phyloP scores from a whole-genome alignment of 1,139 yeast genomes.

The Komagataea norvegica region DNA sequence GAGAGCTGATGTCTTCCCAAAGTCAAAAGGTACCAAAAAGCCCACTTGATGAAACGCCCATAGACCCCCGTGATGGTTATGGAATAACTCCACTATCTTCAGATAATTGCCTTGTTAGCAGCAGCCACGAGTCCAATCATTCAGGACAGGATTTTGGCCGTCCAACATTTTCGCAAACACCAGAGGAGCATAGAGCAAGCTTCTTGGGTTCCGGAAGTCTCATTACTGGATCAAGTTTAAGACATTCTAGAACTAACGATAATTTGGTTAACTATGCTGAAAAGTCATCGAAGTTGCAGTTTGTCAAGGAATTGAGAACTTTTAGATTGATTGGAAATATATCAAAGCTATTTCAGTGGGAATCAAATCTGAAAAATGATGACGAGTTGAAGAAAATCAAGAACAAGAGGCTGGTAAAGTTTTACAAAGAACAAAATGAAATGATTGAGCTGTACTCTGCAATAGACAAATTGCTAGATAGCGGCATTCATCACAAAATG shows the following conservation, averaged over 20 bases:
- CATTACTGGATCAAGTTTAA: constrained; percentile 17
- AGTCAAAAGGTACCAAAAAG: too few species aligned
- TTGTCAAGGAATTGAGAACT: constrained; percentile 21
- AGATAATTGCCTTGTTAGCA: too few species aligned
- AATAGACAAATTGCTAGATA: constrained; percentile 63
- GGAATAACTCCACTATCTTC: too few species aligned
- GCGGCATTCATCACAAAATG: constrained; percentile 66
- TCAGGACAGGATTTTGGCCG: too few species aligned
- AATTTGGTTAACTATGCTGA: constrained; percentile 16
- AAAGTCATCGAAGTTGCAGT: constrained; percentile 15
- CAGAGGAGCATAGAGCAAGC: constrained; percentile 16
- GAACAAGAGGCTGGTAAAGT: constrained; percentile 29
- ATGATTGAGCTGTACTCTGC: constrained; percentile 53
- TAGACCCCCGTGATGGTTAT: too few species aligned
- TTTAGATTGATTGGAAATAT: constrained; percentile 21
- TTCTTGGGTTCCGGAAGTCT: constrained; percentile 14
- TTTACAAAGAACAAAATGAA: constrained; percentile 52
- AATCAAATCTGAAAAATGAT: constrained; percentile 9
- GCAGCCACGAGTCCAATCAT: not conserved
- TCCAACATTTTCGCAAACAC: not conserved
- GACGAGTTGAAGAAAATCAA: constrained; percentile 8
- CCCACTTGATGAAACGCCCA: too few species aligned
- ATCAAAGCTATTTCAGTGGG: constrained; percentile 18
- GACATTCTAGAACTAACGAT: constrained; percentile 21
- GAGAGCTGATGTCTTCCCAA: too few species aligned